Evolutionary conservation across 202 grass and related monocot species (phyloP).

Genomic region (Saccharum hybrid): DNA sequence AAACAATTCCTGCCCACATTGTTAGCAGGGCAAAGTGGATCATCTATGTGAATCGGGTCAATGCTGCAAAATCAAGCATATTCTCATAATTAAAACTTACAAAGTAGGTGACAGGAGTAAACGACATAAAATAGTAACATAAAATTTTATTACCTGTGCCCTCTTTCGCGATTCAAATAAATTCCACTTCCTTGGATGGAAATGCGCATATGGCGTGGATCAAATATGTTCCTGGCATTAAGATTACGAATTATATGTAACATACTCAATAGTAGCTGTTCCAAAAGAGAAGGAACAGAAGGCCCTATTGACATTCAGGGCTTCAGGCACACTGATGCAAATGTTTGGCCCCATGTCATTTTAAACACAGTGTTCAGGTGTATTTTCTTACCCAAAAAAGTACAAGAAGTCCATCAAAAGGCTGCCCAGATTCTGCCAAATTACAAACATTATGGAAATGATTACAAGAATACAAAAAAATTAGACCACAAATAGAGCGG

Average conservation of each 20-base stretch:
- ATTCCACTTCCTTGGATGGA: constrained; percentile 96
- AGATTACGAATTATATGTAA: constrained; percentile 37
- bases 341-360: not conserved
- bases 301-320: constrained; percentile 8
- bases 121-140: constrained; percentile 11
- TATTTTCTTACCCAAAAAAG: constrained; percentile 89
- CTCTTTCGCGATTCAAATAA: constrained; percentile 97
- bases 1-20: constrained; percentile 99
- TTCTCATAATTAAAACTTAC: constrained; percentile 23
- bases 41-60: constrained; percentile 97
- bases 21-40: constrained; percentile 89
- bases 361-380: constrained; percentile 28
- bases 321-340: constrained; percentile 26
- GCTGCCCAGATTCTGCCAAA: constrained; percentile 85
- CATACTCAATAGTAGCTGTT: constrained; percentile 24
- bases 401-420: constrained; percentile 99
- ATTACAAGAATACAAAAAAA: constrained; percentile 11
- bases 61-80: constrained; percentile 68
- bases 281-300: constrained; percentile 6
- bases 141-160: constrained; percentile 67
- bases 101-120: constrained; percentile 32
- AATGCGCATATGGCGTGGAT: constrained; percentile 97
- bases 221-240: constrained; percentile 90
- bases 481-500: not conserved
- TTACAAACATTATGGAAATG: not conserved